Percentiles rank a stretch among this genome's conserved stretches.
Conservation (phyloP, 305 asterid genomes). For the Rubia occidens region DNA sequence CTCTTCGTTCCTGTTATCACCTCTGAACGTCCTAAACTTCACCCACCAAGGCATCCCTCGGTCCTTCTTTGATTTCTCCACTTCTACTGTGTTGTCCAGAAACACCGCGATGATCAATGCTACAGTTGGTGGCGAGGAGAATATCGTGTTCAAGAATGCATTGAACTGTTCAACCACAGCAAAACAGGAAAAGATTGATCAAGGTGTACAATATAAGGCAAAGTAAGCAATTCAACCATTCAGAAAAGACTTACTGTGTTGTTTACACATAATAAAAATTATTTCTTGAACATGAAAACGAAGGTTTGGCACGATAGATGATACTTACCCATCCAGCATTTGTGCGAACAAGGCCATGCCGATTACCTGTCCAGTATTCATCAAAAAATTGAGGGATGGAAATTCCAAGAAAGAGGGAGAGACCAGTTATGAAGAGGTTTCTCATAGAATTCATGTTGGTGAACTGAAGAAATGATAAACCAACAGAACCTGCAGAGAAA, state of each 20-base stretch:
- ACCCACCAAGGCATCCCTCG: slow-evolving; percentile 99
- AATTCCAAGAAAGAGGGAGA: slow-evolving; percentile 88
- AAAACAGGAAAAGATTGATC: not conserved
- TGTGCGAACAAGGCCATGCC: slow-evolving; percentile 71
- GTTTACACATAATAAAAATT: not conserved
- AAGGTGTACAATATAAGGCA: not conserved
- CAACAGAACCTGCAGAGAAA: slow-evolving; percentile 69
- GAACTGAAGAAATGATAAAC: slow-evolving; percentile 90
- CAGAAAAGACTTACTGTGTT: no score
- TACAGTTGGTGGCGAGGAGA: slow-evolving; percentile 80
- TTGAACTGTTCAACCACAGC: slow-evolving; percentile 53
- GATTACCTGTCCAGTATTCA: slow-evolving; percentile 53
- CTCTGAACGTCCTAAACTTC: slow-evolving; percentile 82
- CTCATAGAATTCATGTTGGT: slow-evolving; percentile 97
- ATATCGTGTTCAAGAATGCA: slow-evolving; percentile 75
- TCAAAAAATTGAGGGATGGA: slow-evolving; percentile 82
- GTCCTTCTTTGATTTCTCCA: slow-evolving; percentile 83
- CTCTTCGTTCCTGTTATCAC: slow-evolving; percentile 87
- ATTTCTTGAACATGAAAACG: not conserved
- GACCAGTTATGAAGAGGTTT: slow-evolving; percentile 81
- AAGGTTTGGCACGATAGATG: not conserved
- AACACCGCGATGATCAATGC: slow-evolving; percentile 74
- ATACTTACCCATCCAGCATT: slow-evolving; percentile 91
- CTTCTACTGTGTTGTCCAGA: slow-evolving; percentile 87
- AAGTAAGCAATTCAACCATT: not conserved